These are phyloP conservation scores for Entrophospora sp. DNA, from an alignment of 192 early-diverging fungal species.

Conservation along the genomic window DNA sequence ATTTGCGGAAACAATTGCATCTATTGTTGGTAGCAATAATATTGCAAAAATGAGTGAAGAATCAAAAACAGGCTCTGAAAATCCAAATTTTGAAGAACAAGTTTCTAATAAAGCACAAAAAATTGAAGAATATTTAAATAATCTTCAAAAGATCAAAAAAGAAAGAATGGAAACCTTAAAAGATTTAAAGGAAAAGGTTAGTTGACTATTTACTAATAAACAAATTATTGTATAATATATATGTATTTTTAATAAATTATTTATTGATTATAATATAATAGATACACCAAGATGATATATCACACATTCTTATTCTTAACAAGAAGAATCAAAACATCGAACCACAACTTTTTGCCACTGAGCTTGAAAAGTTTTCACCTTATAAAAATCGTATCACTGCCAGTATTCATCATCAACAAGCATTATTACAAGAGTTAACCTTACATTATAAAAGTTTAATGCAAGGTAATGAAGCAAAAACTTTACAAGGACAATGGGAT, in stretches of 20 bases:
- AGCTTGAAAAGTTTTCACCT: slow-evolving; percentile 85
- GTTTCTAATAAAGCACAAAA: slow-evolving; percentile 47
- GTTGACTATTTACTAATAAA: no score
- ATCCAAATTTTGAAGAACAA: slow-evolving; percentile 28
- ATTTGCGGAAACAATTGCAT: slow-evolving; percentile 32
- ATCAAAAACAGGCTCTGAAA: slow-evolving; percentile 26
- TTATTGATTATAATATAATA: neutral
- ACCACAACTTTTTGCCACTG: slow-evolving; percentile 76
- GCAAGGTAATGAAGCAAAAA: slow-evolving; percentile 60
- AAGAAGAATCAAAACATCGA: slow-evolving; percentile 69
- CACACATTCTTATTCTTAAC: slow-evolving; percentile 66
- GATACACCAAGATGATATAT: slow-evolving; percentile 87
- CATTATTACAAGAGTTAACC: slow-evolving; percentile 65
- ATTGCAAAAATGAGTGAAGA: slow-evolving; percentile 23
- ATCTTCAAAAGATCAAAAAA: slow-evolving; percentile 58
- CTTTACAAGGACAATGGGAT: slow-evolving; percentile 62
- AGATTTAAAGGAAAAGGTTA: slow-evolving; percentile 74
- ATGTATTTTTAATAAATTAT: neutral
- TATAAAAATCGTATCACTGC: slow-evolving; percentile 65
- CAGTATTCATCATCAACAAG: slow-evolving; percentile 64
- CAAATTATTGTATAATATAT: neutral
- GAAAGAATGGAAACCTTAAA: slow-evolving; percentile 59
- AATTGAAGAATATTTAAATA: slow-evolving; percentile 53
- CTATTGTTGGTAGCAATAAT: neutral
- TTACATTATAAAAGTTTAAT: slow-evolving; percentile 66